A percentile compares a stretch with the other conserved stretches of the same genome.
phyloP scores from a whole-genome alignment of 805 yeast genomes.

The Kazachstania bromeliacearum region DNA sequence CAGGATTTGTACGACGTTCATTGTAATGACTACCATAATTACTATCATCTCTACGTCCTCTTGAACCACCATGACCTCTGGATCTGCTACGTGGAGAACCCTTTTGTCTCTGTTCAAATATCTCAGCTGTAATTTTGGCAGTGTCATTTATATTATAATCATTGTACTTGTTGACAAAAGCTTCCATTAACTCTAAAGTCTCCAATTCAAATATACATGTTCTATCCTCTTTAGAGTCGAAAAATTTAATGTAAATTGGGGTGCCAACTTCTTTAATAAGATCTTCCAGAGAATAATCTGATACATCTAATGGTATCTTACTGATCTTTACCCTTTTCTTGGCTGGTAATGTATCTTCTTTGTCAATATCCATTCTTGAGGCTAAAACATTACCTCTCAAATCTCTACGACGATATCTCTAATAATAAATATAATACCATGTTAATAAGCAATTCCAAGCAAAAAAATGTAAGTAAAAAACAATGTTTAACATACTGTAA shows the following conservation, averaged over 20 bases:
- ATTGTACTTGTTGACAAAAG: constrained; percentile 19
- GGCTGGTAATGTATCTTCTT: constrained; percentile 6
- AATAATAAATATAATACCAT: not conserved
- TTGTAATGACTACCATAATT: constrained; percentile 11
- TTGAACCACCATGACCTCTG: not conserved
- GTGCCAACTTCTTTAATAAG: constrained; percentile 23
- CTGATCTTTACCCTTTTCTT: constrained; percentile 19
- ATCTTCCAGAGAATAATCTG: constrained; percentile 27
- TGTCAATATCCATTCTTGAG: constrained; percentile 17
- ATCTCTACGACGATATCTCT: constrained; percentile 29
- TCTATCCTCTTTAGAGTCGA: constrained; percentile 23
- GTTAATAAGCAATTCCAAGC: not conserved
- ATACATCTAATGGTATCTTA: constrained; percentile 22
- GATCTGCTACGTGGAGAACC: not conserved
- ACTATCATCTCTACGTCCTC: constrained; percentile 4
- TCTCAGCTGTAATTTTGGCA: constrained; percentile 14
- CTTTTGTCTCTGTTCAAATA: constrained; percentile 9
- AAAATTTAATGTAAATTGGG: constrained; percentile 16
- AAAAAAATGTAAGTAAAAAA: not conserved
- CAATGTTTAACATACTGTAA: constrained; percentile 2
- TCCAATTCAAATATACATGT: constrained; percentile 24
- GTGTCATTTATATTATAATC: constrained; percentile 17
- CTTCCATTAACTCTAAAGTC: constrained; percentile 13
- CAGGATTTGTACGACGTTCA: no score
- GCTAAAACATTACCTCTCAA: constrained; percentile 12